Evolutionary conservation across 495 filamentous ascomycete species (phyloP).

Genomic region (Hyphodiscus hymeniophilus): DNA sequence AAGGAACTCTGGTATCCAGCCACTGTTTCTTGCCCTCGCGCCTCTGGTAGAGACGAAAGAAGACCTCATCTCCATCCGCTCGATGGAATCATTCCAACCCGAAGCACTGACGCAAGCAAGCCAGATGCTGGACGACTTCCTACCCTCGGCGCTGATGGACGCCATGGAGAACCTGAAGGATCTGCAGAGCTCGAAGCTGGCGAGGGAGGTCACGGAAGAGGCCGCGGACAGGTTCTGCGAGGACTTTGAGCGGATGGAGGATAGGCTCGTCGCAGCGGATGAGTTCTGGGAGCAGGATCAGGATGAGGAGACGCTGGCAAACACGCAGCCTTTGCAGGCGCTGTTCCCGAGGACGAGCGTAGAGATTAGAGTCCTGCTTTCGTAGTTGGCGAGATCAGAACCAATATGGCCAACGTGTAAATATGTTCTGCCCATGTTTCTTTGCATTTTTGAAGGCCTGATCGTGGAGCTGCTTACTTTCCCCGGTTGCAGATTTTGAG

Average conservation of each 20-base stretch:
- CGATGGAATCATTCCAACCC: constrained; percentile 53
- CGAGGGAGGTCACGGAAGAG: constrained; percentile 68
- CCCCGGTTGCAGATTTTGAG: too few species aligned
- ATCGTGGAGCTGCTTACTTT: too few species aligned
- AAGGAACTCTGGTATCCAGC: constrained; percentile 60
- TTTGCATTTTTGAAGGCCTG: too few species aligned
- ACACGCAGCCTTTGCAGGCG: constrained; percentile 29
- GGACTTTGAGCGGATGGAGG: constrained; percentile 87
- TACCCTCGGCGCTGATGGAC: constrained; percentile 89
- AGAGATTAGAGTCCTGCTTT: constrained; percentile 76
- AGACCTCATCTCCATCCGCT: constrained; percentile 38
- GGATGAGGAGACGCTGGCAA: constrained; percentile 28
- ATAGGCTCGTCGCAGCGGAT: constrained; percentile 37
- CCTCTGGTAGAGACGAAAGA: constrained; percentile 40
- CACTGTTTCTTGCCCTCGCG: constrained; percentile 46
- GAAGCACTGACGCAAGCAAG: constrained; percentile 53
- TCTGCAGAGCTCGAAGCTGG: constrained; percentile 60
- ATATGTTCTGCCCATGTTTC: too few species aligned
- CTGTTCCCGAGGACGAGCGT: constrained; percentile 78
- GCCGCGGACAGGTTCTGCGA: constrained; percentile 81
- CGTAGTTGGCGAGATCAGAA: too few species aligned
- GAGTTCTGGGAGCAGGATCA: constrained; percentile 33
- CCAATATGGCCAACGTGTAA: too few species aligned
- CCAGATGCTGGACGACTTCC: constrained; percentile 80
- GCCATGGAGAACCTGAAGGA: constrained; percentile 70